phyloP scores from a whole-genome alignment of 1,284 basidiomycete genomes.

The Fomitopsis schrenkii region DNA sequence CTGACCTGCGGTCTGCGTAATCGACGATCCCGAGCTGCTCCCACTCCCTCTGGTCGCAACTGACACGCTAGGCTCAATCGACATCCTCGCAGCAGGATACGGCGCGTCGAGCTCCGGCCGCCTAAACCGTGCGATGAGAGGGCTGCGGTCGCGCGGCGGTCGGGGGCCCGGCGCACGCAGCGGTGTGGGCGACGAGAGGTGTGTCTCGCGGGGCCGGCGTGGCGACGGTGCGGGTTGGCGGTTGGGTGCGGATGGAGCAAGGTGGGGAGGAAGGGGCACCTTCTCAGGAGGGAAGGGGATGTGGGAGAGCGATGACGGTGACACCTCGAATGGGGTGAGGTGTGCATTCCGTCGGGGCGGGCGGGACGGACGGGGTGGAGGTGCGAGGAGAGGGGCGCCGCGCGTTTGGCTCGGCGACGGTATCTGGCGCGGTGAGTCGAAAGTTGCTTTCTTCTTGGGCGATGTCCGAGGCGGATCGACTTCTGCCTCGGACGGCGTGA shows the following conservation, averaged over 20 bases:
- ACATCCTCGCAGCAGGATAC: neutral
- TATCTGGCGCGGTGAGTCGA: neutral
- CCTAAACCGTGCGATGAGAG: neutral
- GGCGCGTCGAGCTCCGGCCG: neutral
- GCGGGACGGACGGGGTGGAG: neutral
- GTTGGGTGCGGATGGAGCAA: neutral
- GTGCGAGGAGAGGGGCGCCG: neutral
- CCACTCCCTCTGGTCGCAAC: neutral
- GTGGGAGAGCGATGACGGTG: neutral
- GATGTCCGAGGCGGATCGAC: neutral
- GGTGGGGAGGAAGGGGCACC: neutral
- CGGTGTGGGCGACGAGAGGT: neutral
- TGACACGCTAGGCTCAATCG: neutral
- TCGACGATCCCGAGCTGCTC: neutral
- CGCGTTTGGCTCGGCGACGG: neutral
- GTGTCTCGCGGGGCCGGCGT: neutral
- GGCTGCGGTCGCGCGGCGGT: neutral
- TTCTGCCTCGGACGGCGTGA: neutral
- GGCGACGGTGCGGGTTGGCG: neutral
- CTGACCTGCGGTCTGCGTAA: neutral
- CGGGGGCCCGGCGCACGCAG: neutral
- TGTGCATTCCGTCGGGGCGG: neutral
- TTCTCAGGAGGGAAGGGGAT: conserved; percentile 3
- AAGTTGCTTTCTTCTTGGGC: neutral
- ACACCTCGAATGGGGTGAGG: neutral